These are phyloP conservation scores for Amoebophrya sp. DNA, from an alignment of 169 alveolate genomes.

Conservation along the genomic window DNA sequence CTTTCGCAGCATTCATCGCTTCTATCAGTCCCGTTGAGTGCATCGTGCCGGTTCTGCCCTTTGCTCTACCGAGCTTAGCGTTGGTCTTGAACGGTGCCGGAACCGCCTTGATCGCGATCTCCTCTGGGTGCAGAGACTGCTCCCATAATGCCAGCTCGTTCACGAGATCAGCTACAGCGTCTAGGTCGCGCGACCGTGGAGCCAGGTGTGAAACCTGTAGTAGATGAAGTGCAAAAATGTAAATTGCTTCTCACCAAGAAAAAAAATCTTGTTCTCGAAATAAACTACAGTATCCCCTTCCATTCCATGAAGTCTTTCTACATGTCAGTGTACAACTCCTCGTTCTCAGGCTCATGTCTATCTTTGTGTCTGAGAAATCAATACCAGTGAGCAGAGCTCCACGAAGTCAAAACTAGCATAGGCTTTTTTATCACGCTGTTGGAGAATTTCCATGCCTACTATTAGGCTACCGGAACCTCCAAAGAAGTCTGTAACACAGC, in stretches of 20 bases:
- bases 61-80: neutral
- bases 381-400: neutral
- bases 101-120: neutral
- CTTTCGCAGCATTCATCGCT: neutral
- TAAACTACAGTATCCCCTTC: too few relatives aligned
- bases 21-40: neutral
- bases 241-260: too few relatives aligned
- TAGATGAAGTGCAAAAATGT: too few relatives aligned
- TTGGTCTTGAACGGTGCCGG: neutral
- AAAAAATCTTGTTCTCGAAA: too few relatives aligned
- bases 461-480: neutral
- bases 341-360: too few relatives aligned
- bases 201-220: neutral
- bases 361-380: too few relatives aligned
- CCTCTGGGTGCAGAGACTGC: neutral
- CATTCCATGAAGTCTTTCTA: too few relatives aligned
- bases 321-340: too few relatives aligned
- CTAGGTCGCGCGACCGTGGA: neutral
- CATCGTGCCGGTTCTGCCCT: too few relatives aligned
- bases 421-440: neutral
- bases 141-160: neutral
- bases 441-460: neutral
- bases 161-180: neutral
- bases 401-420: neutral
- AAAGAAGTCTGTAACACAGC: constrained; percentile 11